Conservation (phyloP, 176 grass and related monocot species). For the Avena insularis region DNA sequence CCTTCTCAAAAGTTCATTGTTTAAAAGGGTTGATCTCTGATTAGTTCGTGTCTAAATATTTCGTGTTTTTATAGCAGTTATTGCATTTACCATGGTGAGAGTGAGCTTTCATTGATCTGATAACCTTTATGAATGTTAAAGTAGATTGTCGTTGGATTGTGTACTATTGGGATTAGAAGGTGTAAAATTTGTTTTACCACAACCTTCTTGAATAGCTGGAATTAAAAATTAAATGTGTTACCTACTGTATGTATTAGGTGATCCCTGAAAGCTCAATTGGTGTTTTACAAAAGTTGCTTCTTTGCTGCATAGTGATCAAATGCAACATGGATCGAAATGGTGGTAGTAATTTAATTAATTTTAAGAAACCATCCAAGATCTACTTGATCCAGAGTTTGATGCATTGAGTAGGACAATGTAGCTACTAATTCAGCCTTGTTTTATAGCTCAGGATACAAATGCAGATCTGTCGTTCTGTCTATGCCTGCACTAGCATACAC, state of each 20-base stretch:
- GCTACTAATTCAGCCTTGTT: neutral
- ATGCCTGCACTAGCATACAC: conserved; percentile 2
- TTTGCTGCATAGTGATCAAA: neutral
- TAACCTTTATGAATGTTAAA: neutral
- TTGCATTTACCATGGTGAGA: neutral
- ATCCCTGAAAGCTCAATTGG: neutral
- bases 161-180: neutral
- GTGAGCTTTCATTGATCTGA: too few species aligned
- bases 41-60: neutral
- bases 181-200: neutral
- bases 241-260: neutral
- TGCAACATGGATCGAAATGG: neutral
- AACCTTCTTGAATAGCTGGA: neutral
- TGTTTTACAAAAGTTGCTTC: neutral
- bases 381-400: neutral
- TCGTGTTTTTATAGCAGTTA: neutral
- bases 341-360: neutral
- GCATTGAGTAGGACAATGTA: too few species aligned
- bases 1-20: neutral
- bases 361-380: neutral
- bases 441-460: neutral
- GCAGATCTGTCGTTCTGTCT: neutral
- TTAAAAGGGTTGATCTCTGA: neutral
- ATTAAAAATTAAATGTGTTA: neutral
- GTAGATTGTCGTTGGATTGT: neutral